Evolutionary conservation across 352 stramenopile species (phyloP).

Genomic region (Pythium plurisporium): DNA sequence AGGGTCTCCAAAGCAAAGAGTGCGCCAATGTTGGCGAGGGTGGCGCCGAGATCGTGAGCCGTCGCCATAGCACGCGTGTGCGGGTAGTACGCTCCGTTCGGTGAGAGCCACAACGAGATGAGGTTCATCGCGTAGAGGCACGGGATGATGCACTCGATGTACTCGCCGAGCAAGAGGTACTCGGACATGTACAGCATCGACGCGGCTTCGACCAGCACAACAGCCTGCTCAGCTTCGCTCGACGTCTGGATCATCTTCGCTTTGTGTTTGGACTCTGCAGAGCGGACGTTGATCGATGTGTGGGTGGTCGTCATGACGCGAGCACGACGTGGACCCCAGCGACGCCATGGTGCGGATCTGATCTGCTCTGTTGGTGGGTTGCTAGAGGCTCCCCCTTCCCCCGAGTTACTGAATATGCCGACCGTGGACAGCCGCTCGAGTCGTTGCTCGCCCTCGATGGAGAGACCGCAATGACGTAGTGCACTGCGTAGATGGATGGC

Average conservation of each 20-base stretch:
- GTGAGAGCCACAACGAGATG: slow-evolving; percentile 1
- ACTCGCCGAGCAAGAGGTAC: slow-evolving; percentile 29
- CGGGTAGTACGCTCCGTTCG: slow-evolving; percentile 11
- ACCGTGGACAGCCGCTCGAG: background rate
- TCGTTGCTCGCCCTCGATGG: slow-evolving; percentile 8
- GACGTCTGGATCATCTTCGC: background rate
- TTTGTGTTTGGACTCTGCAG: background rate
- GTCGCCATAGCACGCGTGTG: slow-evolving; percentile 1
- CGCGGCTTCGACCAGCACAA: slow-evolving; percentile 7
- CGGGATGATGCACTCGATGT: slow-evolving; percentile 33
- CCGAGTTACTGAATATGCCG: background rate
- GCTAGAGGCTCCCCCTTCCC: no score
- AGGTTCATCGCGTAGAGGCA: slow-evolving; percentile 21
- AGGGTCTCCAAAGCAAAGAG: slow-evolving; percentile 14
- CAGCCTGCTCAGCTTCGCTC: background rate
- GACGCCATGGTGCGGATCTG: no score
- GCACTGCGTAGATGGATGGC: background rate
- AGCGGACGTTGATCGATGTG: background rate
- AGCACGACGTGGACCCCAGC: background rate
- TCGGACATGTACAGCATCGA: slow-evolving; percentile 29
- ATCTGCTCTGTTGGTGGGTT: no score
- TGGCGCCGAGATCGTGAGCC: background rate
- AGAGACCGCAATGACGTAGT: slow-evolving; percentile 2
- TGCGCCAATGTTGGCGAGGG: background rate
- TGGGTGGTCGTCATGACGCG: background rate